Evolutionary conservation across 75 land plant species (phyloP), one percentile per base, ranked within the genome.

Genomic region (Pinus albicaulis): DNA sequence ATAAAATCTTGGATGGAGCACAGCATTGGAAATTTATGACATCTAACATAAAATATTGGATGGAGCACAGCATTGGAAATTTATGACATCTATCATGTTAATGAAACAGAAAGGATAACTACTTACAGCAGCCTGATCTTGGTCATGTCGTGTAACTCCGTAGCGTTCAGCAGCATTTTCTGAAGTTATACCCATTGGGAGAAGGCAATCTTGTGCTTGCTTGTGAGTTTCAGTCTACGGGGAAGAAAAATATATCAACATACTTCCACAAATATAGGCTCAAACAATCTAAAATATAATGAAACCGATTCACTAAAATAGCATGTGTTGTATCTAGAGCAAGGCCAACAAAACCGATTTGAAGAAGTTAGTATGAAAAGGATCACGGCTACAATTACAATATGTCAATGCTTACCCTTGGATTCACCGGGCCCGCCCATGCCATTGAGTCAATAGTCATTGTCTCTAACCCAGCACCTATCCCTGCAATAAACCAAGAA

Each of bases 91-190:
- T n/a, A n/a, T n/a, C n/a, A n/a, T n/a, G n/a, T n/a, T n/a, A n/a
- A n/a, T n/a, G n/a, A n/a, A n/a, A n/a, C n/a, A n/a, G n/a, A n/a
- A n/a, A n/a, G n/a, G n/a, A n/a, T n/a, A n/a, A n/a, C n/a, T n/a
- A n/a, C n/a, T n/a, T n/a, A n/a, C n/a, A n/a, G n/a, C n/a, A n/a
- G n/a, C n/a, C n/a, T n/a, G n/a, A n/a, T n/a, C n/a, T n/a, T n/a
- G n/a, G 13, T 56, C 69, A 36, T 76, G 53, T 57, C 86, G 78
- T 24, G 76, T 10, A 31, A 84, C 57, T 20, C 83, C 74, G 57
- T 63, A 84, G 22, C 83, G 70, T 76, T 77, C 86, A 71, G 86
- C 86, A 15, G 80, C 86, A 64, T 84, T 84, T 79, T 84, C 86
- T 5, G 86, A 84, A 20, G 86, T 84, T 14, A 84, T 77, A 8